These are phyloP conservation scores for Crithidia thermophila DNA, from an alignment of 208 protist genomes.

Conservation along the genomic window DNA sequence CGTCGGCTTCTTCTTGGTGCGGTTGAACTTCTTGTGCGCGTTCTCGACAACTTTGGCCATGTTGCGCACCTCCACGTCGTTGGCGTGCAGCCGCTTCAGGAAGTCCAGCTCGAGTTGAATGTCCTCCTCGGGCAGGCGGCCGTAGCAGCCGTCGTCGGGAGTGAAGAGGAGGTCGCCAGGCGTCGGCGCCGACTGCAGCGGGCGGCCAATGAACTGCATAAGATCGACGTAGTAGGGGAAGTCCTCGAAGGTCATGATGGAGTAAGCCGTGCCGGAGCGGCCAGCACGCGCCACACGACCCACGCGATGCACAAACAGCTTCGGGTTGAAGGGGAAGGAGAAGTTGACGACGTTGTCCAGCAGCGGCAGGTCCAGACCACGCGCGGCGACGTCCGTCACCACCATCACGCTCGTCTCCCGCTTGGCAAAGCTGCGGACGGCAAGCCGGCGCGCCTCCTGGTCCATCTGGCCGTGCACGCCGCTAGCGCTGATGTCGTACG, in stretches of 20 bases:
- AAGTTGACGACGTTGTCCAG: slow-evolving; percentile 99
- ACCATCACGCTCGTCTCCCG: slow-evolving; percentile 94
- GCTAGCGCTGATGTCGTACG: slow-evolving; percentile 68
- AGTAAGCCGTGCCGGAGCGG: slow-evolving; percentile 94
- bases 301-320: slow-evolving; percentile 98
- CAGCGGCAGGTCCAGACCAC: slow-evolving; percentile 99
- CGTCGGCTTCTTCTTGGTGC: slow-evolving; percentile 91
- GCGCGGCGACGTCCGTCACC: slow-evolving; percentile 99
- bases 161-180: slow-evolving; percentile 74
- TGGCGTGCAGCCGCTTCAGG: slow-evolving; percentile 57
- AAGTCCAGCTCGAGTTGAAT: slow-evolving; percentile 90
- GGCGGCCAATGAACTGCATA: slow-evolving; percentile 84
- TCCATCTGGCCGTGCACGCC: slow-evolving; percentile 98
- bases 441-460: slow-evolving; percentile 95
- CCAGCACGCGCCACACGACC: slow-evolving; percentile 99
- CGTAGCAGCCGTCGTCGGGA: slow-evolving; percentile 90
- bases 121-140: slow-evolving; percentile 83
- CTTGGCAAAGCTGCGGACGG: slow-evolving; percentile 94
- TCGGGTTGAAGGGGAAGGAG: slow-evolving; percentile 98
- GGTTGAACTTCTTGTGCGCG: slow-evolving; percentile 89
- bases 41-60: slow-evolving; percentile 85
- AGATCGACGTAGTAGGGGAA: slow-evolving; percentile 93
- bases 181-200: slow-evolving; percentile 54
- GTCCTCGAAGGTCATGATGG: slow-evolving; percentile 97
- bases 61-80: slow-evolving; percentile 80